Base-by-base conservation (phyloP, 2,329 filamentous ascomycete genomes). In the Xylaria sp. region DNA sequence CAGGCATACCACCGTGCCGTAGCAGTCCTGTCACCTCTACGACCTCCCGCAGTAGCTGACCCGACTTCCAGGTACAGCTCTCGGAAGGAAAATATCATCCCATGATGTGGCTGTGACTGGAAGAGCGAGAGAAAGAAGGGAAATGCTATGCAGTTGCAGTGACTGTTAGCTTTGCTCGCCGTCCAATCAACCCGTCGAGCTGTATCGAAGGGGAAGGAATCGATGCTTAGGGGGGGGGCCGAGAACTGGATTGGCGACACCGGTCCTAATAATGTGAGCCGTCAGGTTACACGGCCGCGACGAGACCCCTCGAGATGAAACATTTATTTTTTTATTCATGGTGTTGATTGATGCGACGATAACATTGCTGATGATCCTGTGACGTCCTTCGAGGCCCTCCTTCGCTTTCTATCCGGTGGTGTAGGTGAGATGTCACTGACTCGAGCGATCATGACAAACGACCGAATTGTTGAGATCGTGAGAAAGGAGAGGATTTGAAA, bases 281-380 rank as follows among this genome's bases (percentile, higher is more conserved):
- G 57, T 64, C 60, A 59, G 37, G 55, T 57, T 59, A 54, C 58
- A 59, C 60, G 8, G 50, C 56, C 49, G 50, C 39, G 55, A 57
- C 39, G 10, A 52, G 51, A 47, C 52, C 13, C 52, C 9, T 54
- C 19, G 34, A 54, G 19, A 49, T 51, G 49, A 46, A 42, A 35
- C 39, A 18, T 52, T 39, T 50, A 30, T 11, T 30, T 54, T 42
- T 42, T 42, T 13, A 16, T 16, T 39, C 23, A n/a, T 23, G 35
- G 42, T n/a, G 42, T 18, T 18, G 47, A 54, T 34, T 18, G 47
- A 54, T 34, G 42, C 53, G 49, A 37, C 19, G 34, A 34, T 18
- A 30, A 30, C 23, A 30, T 30, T 30, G 23, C 23, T 30, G 54
- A 52, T 61, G 59, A 35, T 59, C 61, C 39, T 58, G 59, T 63